Conservation (phyloP, 106 monocot genomes). For the Acanthochlamys bracteata region DNA sequence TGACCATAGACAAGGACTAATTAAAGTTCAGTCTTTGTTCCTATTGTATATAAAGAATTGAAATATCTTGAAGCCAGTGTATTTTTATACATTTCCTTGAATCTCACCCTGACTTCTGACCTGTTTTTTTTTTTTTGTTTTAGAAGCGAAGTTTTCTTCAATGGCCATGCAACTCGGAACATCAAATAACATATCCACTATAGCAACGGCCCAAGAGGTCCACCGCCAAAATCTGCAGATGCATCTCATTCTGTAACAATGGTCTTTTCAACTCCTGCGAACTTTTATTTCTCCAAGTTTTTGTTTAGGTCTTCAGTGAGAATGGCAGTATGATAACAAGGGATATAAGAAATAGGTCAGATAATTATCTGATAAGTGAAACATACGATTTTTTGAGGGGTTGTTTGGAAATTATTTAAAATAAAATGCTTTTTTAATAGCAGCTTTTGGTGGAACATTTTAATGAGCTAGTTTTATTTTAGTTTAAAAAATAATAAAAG, state of each 20-base stretch:
- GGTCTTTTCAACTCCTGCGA: slow-evolving; percentile 13
- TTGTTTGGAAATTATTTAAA: no score
- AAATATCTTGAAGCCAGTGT: no score
- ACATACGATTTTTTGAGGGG: no score
- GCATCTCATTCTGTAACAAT: slow-evolving; percentile 16
- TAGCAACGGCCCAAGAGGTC: slow-evolving; percentile 20
- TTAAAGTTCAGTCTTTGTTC: no score
- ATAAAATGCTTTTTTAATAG: no score
- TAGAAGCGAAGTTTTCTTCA: slow-evolving; percentile 30
- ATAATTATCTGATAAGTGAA: no score
- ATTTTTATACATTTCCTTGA: no score
- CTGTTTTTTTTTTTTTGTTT: not conserved
- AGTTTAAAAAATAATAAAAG: no score
- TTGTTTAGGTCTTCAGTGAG: slow-evolving; percentile 8
- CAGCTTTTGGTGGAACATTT: no score
- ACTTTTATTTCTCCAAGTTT: slow-evolving; percentile 11
- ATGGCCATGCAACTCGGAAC: slow-evolving; percentile 28
- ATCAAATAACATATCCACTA: slow-evolving; percentile 12
- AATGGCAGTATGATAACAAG: slow-evolving; percentile 28
- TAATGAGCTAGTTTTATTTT: no score
- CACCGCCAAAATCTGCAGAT: slow-evolving; percentile 11
- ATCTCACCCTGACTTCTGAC: not conserved
- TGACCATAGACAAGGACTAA: no score
- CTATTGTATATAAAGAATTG: no score
- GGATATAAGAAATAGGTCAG: slow-evolving; percentile 13